Evolutionary conservation across 495 filamentous ascomycete genomes (phyloP).

Genomic region (Oidiodendron maius): DNA sequence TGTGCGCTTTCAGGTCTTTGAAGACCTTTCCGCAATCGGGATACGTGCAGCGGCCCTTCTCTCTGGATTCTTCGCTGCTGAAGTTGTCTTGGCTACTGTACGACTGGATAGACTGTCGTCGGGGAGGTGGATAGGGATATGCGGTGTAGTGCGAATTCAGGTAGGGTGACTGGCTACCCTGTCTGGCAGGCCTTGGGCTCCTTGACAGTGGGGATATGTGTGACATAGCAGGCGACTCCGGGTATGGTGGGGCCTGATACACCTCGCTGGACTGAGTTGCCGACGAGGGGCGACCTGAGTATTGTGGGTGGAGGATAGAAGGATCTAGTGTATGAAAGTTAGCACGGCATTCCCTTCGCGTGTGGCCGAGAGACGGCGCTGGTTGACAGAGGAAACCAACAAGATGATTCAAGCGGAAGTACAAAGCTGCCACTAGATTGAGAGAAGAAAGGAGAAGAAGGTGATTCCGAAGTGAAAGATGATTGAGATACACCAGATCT

Average conservation of each 20-base stretch:
- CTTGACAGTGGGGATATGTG: conserved; percentile 22
- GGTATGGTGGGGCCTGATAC: conserved; percentile 20
- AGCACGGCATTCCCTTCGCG: conserved; percentile 7
- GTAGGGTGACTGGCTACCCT: conserved; percentile 24
- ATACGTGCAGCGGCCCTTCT: conserved; percentile 72
- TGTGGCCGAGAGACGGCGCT: conserved; percentile 6
- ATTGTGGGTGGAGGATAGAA: conserved; percentile 25
- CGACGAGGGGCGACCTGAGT: conserved; percentile 18
- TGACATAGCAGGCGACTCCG: conserved; percentile 23
- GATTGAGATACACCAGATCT: conserved; percentile 11
- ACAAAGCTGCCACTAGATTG: conserved; percentile 57
- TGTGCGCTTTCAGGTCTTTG: conserved; percentile 91
- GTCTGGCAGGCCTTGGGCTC: conserved; percentile 19
- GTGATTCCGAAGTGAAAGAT: conserved; percentile 10
- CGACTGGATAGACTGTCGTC: conserved; percentile 18
- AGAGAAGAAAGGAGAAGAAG: conserved; percentile 42
- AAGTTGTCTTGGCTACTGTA: conserved; percentile 20
- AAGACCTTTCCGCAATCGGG: conserved; percentile 86
- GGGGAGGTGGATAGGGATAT: conserved; percentile 24
- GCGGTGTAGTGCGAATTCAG: conserved; percentile 23
- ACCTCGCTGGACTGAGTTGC: conserved; percentile 10
- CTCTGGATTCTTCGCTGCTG: conserved; percentile 57
- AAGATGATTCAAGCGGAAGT: conserved; percentile 54
- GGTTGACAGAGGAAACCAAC: conserved; percentile 50
- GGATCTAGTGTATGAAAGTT: conserved; percentile 15